Percentiles rank a stretch among this genome's conserved stretches.
Conservation (phyloP, 768 basidiomycete species). For the Hygrocybe coccinea region DNA sequence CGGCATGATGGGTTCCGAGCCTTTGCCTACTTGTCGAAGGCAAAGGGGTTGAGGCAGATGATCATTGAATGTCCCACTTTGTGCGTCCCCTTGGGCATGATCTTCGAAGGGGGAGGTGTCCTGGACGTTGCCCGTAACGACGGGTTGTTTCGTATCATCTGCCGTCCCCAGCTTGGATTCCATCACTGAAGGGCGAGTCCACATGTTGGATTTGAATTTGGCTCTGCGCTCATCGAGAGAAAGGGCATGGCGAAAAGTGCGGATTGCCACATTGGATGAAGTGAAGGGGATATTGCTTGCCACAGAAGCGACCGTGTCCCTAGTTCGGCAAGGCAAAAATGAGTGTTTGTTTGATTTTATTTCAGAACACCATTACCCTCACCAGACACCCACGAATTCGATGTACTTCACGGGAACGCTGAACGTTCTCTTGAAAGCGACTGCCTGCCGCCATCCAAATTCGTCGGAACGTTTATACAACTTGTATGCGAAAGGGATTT, state of each 20-base stretch:
- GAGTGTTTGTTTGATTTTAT: background rate
- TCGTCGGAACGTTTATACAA: slow-evolving; percentile 45
- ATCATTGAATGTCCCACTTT: slow-evolving; percentile 5
- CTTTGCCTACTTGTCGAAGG: too few species aligned
- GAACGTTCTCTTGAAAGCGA: slow-evolving; percentile 48
- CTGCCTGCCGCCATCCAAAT: slow-evolving; percentile 40
- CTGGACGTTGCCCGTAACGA: slow-evolving; percentile 28
- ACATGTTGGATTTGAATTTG: slow-evolving; percentile 43
- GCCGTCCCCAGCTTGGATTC: too few species aligned
- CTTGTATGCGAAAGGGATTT: slow-evolving; percentile 54
- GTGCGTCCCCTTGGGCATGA: too few species aligned
- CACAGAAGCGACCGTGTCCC: slow-evolving; percentile 55
- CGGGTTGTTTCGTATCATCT: too few species aligned
- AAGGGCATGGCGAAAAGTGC: slow-evolving; percentile 60
- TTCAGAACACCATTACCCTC: slow-evolving; percentile 8
- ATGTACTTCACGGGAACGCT: slow-evolving; percentile 40
- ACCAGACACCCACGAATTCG: slow-evolving; percentile 52
- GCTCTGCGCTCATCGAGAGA: slow-evolving; percentile 49
- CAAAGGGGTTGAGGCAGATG: slow-evolving; percentile 6
- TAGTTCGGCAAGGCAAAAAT: slow-evolving; percentile 16
- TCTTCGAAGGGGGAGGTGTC: slow-evolving; percentile 10
- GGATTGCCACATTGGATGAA: slow-evolving; percentile 39
- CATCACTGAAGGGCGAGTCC: slow-evolving; percentile 16
- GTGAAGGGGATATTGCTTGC: slow-evolving; percentile 48
- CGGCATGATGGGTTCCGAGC: slow-evolving; percentile 6